phyloP scores from a whole-genome alignment of 2,329 filamentous ascomycete genomes.

The Alternaria incomplexa region DNA sequence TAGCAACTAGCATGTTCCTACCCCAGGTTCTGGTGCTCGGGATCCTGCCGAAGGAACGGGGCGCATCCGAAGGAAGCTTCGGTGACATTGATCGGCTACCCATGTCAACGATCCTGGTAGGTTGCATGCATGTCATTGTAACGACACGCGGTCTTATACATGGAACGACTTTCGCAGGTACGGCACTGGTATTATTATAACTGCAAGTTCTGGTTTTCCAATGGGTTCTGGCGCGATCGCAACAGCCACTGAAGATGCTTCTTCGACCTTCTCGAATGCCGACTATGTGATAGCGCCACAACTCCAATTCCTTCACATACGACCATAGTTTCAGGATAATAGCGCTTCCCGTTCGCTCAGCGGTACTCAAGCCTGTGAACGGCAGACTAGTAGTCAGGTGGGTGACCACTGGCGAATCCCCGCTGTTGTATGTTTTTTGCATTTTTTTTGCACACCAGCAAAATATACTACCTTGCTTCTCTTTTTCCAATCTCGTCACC shows the following conservation, averaged over 20 bases:
- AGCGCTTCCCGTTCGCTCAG: constrained; percentile 13
- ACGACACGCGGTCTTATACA: not conserved
- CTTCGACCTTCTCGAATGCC: not conserved
- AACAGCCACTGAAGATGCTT: not conserved
- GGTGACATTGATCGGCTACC: constrained; percentile 13
- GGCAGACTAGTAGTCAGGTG: constrained; percentile 12
- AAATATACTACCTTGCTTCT: not conserved
- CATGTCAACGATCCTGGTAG: constrained; percentile 18
- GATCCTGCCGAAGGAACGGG: constrained; percentile 8
- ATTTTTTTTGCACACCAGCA: not conserved
- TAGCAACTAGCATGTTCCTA: not conserved
- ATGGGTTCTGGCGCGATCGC: not conserved
- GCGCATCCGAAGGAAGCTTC: constrained; percentile 10
- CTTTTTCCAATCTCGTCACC: not conserved
- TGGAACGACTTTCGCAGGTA: not conserved
- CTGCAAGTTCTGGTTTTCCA: not conserved
- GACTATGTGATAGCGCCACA: not conserved
- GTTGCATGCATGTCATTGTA: constrained; percentile 9
- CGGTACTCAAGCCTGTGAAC: constrained; percentile 4
- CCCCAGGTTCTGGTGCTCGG: constrained; percentile 13
- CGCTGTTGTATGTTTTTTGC: constrained; percentile 14
- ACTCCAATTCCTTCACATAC: not conserved
- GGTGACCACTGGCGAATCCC: constrained; percentile 12
- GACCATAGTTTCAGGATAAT: constrained; percentile 5
- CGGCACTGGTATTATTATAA: rapidly evolving